Base-by-base conservation (phyloP, 768 basidiomycete genomes). In the Lentinus tigrinus region DNA sequence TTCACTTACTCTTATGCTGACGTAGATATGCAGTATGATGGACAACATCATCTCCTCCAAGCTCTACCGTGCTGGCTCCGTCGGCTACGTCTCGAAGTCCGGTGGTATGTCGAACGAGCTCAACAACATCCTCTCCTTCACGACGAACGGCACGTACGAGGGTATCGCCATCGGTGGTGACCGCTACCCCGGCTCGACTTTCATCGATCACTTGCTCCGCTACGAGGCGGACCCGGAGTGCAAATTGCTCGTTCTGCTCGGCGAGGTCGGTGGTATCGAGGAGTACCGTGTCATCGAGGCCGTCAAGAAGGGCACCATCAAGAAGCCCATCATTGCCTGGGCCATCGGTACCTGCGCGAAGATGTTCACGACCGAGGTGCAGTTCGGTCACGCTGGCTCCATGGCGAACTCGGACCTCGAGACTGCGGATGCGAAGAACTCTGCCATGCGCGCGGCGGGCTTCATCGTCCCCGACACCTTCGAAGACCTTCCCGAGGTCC, bases 21-120 rank as follows among this genome's bases (percentile, higher is more conserved):
- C n/a, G n/a, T n/a, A n/a, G n/a, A n/a, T n/a, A n/a, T 54, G 6
- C 60, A 89, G 93, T 70, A 98, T 98, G 96, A 97, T 98, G 95
- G 96, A 99, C 81, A 99, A 98, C 82, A 95, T 98, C 78, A 97
- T 98, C 70, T 80, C 95, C 7, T 96, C 94, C 62, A 99, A 98
- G 81, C 89, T 99, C 62, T 99, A 98, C 85, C 94, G 95, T 69
- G 80, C 95, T 26, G 96, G 96, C 56, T 94, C 95, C 13, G 92
- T 99, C 67, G 96, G 95, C 69, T 99, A 98, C 75, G 96, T 99
- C 71, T 97, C 94, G 75, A 99, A 99, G 80, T 98, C 95, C 8
- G 96, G 96, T 66, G 96, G 96, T 75, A 99, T 99, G 96, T 98
- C 96, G 69, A 98, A 98, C 80, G 96, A 99, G 77, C 81, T 99